phyloP scores from a whole-genome alignment of 306 rosid genomes.

The Cyclanthera cordifolia region DNA sequence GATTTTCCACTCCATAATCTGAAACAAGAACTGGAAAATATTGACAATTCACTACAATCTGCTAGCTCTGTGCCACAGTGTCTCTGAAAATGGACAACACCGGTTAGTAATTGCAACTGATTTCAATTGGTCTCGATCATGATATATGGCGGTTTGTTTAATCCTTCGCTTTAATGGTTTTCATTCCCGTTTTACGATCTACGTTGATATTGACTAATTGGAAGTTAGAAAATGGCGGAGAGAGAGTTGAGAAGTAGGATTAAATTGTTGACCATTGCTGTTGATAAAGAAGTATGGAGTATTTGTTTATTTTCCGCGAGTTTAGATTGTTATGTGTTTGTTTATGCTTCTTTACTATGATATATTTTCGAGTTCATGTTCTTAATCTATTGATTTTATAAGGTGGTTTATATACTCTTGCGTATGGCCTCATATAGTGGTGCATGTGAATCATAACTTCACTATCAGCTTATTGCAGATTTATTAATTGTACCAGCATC shows the following conservation, averaged over 20 bases:
- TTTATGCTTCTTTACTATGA: neutral
- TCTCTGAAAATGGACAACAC: slow-evolving; percentile 6
- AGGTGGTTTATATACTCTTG: neutral
- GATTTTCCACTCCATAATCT: neutral
- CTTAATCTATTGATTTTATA: neutral
- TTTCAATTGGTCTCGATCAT: neutral
- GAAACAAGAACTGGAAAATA: neutral
- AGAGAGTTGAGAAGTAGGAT: slow-evolving; percentile 5
- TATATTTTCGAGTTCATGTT: neutral
- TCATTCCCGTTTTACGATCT: slow-evolving; percentile 1
- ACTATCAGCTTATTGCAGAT: neutral
- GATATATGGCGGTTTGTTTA: neutral
- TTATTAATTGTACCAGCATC: neutral
- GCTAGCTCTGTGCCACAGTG: neutral
- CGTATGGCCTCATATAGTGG: neutral
- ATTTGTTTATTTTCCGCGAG: neutral
- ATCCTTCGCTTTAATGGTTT: neutral
- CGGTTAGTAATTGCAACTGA: neutral
- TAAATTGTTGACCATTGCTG: neutral
- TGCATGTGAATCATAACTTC: neutral
- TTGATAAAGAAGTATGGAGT: neutral
- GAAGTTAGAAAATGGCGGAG: neutral
- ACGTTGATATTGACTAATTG: neutral
- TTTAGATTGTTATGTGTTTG: neutral
- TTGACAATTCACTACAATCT: neutral